Conservation (phyloP, 441 rosid species). For the Erodium trifolium region DNA sequence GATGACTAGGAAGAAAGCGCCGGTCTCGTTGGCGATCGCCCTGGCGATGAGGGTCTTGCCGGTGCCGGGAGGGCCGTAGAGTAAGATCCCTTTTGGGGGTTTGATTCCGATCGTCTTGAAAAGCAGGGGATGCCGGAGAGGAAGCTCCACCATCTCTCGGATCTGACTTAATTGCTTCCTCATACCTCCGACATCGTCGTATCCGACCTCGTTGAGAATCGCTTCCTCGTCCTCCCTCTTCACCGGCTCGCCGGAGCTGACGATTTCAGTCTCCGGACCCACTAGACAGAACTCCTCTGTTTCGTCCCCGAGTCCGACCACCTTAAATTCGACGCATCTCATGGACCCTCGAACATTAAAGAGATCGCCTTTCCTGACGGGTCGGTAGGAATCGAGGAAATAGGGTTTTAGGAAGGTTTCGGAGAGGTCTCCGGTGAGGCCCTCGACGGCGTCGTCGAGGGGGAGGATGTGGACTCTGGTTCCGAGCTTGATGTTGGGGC, state of each 20-base stretch:
- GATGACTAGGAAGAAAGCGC: neutral
- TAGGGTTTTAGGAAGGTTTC: neutral
- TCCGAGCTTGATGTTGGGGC: neutral
- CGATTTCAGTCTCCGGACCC: neutral
- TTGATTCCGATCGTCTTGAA: neutral
- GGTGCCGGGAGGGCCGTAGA: neutral
- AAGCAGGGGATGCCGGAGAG: neutral
- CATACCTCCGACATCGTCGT: neutral
- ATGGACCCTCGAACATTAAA: neutral
- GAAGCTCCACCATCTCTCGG: neutral
- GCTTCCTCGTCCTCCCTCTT: neutral
- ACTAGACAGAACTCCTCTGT: neutral
- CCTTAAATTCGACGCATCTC: neutral
- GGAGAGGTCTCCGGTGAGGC: neutral
- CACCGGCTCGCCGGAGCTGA: neutral
- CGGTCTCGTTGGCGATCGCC: neutral
- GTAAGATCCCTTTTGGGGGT: neutral
- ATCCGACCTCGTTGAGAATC: neutral
- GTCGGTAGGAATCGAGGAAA: neutral
- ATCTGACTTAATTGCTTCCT: neutral
- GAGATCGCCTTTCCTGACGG: neutral
- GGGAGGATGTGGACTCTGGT: neutral
- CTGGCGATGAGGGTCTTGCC: neutral
- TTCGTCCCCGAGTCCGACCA: neutral
- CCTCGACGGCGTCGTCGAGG: neutral